A percentile compares a stretch with the other conserved stretches of the same genome.
These are phyloP conservation scores for Oleoguttula mirabilis DNA, from an alignment of 495 filamentous ascomycete genomes.

Conservation along the genomic window DNA sequence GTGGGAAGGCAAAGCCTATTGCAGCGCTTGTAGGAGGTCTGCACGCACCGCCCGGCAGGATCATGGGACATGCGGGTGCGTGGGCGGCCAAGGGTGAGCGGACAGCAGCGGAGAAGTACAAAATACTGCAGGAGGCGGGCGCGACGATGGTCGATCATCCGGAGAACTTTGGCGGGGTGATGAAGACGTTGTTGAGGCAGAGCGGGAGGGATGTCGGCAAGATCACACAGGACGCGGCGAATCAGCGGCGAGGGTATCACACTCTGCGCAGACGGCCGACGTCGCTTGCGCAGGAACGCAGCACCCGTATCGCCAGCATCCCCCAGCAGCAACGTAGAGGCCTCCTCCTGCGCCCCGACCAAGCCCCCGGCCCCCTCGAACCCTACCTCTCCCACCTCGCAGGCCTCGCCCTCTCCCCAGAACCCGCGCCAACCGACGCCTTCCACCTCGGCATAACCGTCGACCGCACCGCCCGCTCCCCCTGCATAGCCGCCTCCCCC, in stretches of 20 bases:
- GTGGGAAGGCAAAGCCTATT: slow-evolving; percentile 67
- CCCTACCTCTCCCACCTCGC: slow-evolving; percentile 25
- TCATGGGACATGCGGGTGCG: slow-evolving; percentile 86
- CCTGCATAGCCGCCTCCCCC: slow-evolving; percentile 55
- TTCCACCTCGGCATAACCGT: slow-evolving; percentile 50
- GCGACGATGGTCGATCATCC: slow-evolving; percentile 71
- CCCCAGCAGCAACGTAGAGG: slow-evolving; percentile 35
- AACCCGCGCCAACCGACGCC: slow-evolving; percentile 30
- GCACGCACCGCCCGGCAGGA: slow-evolving; percentile 49
- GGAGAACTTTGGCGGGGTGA: slow-evolving; percentile 60
- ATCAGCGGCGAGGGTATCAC: slow-evolving; percentile 24
- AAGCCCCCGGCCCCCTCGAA: slow-evolving; percentile 50
- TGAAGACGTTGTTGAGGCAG: slow-evolving; percentile 45
- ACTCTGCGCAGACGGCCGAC: slow-evolving; percentile 12
- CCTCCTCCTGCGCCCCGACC: slow-evolving; percentile 46
- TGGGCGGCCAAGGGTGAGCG: slow-evolving; percentile 59
- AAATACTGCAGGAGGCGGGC: slow-evolving; percentile 55
- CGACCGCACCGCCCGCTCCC: slow-evolving; percentile 50
- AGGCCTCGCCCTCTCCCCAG: slow-evolving; percentile 1
- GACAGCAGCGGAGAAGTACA: slow-evolving; percentile 51
- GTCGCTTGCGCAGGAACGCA: too few relatives aligned
- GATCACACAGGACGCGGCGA: slow-evolving; percentile 11
- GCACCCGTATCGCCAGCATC: background rate
- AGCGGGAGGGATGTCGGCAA: slow-evolving; percentile 24
- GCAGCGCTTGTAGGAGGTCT: slow-evolving; percentile 66